These are phyloP conservation scores for Parasarocladium wereldwijsianum DNA, from an alignment of 2,329 filamentous ascomycete genomes.

Conservation along the genomic window DNA sequence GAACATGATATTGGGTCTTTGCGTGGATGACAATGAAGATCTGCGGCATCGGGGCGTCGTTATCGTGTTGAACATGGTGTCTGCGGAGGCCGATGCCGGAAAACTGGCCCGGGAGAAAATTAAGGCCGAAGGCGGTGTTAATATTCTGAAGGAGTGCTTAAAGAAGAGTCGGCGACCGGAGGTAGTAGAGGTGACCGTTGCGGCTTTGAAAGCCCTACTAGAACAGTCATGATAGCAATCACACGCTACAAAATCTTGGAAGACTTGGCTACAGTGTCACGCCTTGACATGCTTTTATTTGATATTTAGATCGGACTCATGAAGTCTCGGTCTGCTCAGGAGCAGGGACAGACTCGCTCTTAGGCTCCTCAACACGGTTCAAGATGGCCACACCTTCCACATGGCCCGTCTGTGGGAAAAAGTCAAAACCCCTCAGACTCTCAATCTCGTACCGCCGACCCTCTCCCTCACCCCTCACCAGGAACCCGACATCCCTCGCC, in stretches of 20 bases:
- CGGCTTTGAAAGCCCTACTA: constrained; percentile 56
- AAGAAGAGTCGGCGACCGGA: constrained; percentile 54
- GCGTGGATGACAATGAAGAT: constrained; percentile 56
- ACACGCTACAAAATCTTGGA: no score
- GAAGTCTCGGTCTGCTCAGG: no score
- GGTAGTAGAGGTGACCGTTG: constrained; percentile 56
- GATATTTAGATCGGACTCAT: no score
- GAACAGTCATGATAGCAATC: no score
- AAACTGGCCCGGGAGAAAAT: constrained; percentile 44
- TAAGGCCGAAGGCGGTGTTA: constrained; percentile 46
- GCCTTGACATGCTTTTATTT: no score
- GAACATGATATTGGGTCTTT: constrained; percentile 66
- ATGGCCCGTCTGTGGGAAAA: constrained; percentile 78
- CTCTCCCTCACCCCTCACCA: constrained; percentile 53
- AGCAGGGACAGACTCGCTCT: neutral
- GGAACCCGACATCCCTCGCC: constrained; percentile 76
- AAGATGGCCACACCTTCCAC: constrained; percentile 55
- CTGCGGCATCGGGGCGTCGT: constrained; percentile 62
- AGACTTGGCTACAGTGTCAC: no score
- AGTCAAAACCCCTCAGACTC: constrained; percentile 85
- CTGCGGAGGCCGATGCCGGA: constrained; percentile 51
- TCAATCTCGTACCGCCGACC: constrained; percentile 64
- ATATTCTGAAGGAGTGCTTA: constrained; percentile 53
- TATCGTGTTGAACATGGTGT: constrained; percentile 57
- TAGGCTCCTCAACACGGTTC: constrained; percentile 33